Percentiles rank a stretch among this genome's conserved stretches.
Evolutionary conservation across 1,284 basidiomycete species (phyloP).

Genomic region (Pisolithus thermaeus): DNA sequence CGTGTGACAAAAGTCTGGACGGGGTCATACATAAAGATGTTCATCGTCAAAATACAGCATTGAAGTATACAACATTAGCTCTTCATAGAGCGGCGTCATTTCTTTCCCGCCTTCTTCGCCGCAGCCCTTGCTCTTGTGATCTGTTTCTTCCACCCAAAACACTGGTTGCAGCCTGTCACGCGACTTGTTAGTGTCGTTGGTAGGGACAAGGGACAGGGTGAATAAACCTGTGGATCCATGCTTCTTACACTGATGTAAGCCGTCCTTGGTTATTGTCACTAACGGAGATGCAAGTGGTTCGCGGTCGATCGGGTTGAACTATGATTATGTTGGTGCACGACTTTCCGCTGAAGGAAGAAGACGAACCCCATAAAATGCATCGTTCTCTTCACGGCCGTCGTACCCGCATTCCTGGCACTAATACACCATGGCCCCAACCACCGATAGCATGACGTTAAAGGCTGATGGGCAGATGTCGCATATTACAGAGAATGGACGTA

Average conservation of each 20-base stretch:
- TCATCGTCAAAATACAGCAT: too few relatives aligned
- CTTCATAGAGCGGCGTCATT: conserved; percentile 24
- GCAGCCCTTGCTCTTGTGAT: conserved; percentile 50
- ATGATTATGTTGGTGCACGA: neutral
- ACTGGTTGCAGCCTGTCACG: conserved; percentile 51
- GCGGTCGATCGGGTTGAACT: conserved; percentile 57
- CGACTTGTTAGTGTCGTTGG: neutral
- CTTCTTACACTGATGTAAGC: conserved; percentile 68
- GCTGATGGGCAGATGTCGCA: neutral
- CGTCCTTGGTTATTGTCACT: conserved; percentile 56
- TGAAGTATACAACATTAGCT: too few relatives aligned
- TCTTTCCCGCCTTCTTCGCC: conserved; percentile 66
- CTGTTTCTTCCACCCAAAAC: conserved; percentile 74
- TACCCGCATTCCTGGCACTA: conserved; percentile 56
- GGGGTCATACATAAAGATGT: too few relatives aligned
- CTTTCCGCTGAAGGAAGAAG: neutral
- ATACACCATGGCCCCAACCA: neutral
- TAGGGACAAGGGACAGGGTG: neutral
- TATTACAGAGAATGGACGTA: conserved; percentile 32
- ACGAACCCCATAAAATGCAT: conserved; percentile 62
- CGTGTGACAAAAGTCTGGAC: too few relatives aligned
- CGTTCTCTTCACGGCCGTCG: conserved; percentile 68
- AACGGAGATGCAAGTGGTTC: conserved; percentile 53
- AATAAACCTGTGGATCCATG: conserved; percentile 52
- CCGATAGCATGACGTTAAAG: conserved; percentile 9